A percentile compares a stretch with the other conserved stretches of the same genome.
phyloP scores from a whole-genome alignment of 805 yeast genomes.

The Ogataea siamensis region DNA sequence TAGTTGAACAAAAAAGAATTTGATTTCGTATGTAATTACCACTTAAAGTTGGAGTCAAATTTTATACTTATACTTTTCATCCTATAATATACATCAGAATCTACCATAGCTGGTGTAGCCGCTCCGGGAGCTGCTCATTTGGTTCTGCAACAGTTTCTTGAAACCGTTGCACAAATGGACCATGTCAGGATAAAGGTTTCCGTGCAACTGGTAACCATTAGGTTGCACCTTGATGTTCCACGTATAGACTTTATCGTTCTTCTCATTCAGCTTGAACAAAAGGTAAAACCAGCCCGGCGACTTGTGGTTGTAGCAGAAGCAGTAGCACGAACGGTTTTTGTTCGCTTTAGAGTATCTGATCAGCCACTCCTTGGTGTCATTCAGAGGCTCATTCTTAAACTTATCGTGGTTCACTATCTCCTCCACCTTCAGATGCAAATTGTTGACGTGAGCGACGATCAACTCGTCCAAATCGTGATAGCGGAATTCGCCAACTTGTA shows the following conservation, averaged over 20 bases:
- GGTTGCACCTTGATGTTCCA: slow-evolving; percentile 94
- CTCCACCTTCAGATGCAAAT: slow-evolving; percentile 76
- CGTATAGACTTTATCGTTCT: slow-evolving; percentile 62
- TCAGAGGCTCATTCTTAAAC: slow-evolving; percentile 74
- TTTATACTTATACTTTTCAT: not conserved
- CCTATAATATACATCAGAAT: slow-evolving; percentile 14
- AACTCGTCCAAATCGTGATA: slow-evolving; percentile 92
- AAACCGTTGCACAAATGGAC: slow-evolving; percentile 89
- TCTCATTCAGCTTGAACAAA: slow-evolving; percentile 75
- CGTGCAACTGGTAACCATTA: slow-evolving; percentile 77
- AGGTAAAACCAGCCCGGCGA: slow-evolving; percentile 92
- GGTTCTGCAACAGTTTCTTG: slow-evolving; percentile 49
- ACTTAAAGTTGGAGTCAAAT: no score
- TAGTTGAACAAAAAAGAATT: no score
- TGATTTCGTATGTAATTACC: no score
- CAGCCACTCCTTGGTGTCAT: slow-evolving; percentile 83
- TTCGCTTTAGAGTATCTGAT: slow-evolving; percentile 88
- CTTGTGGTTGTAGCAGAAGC: slow-evolving; percentile 85
- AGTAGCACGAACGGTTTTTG: slow-evolving; percentile 85
- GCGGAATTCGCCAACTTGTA: slow-evolving; percentile 61
- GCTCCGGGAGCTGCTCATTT: slow-evolving; percentile 24
- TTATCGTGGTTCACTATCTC: slow-evolving; percentile 86
- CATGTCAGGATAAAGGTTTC: slow-evolving; percentile 86
- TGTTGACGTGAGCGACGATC: slow-evolving; percentile 81
- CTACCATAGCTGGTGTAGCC: slow-evolving; percentile 23